Percentiles rank a stretch among this genome's conserved stretches.
phyloP scores from a whole-genome alignment of 441 rosid species.

The Cnidoscolus chayamansa region DNA sequence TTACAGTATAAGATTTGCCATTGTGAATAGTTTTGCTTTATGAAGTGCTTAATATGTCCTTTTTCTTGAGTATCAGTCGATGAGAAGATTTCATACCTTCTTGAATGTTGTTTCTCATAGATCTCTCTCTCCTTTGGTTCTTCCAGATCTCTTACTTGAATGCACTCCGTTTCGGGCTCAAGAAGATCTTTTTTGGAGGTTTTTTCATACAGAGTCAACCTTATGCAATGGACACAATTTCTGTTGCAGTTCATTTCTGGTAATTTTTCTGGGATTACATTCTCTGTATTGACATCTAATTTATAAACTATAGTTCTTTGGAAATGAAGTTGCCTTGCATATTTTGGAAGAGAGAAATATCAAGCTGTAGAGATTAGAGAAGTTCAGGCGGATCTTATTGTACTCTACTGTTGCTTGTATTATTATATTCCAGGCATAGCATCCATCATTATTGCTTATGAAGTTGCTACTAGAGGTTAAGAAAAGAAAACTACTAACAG shows the following conservation, averaged over 20 bases:
- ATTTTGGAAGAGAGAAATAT: background rate
- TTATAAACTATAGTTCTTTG: background rate
- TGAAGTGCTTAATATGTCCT: background rate
- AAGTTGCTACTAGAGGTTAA: background rate
- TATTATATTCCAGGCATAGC: background rate
- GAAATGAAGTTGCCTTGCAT: background rate
- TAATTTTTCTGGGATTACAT: constrained; percentile 20
- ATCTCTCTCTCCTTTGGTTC: background rate
- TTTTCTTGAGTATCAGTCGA: background rate
- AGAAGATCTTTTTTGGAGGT: constrained; percentile 85
- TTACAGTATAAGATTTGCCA: background rate
- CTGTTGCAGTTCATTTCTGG: constrained; percentile 96
- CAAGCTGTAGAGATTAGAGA: background rate
- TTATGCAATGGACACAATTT: constrained; percentile 94
- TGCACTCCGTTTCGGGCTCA: constrained; percentile 83
- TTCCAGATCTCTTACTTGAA: constrained; percentile 78
- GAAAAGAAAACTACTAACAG: background rate
- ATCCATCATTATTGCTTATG: background rate
- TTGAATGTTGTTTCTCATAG: background rate
- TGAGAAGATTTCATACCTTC: background rate
- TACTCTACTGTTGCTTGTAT: background rate
- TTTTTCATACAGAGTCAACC: constrained; percentile 86
- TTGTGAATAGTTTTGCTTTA: background rate
- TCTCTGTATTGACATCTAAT: background rate
- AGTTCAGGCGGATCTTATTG: background rate